These are phyloP conservation scores for Hyaloraphidium curvatum DNA, from an alignment of 192 early-diverging fungal genomes.

Conservation along the genomic window DNA sequence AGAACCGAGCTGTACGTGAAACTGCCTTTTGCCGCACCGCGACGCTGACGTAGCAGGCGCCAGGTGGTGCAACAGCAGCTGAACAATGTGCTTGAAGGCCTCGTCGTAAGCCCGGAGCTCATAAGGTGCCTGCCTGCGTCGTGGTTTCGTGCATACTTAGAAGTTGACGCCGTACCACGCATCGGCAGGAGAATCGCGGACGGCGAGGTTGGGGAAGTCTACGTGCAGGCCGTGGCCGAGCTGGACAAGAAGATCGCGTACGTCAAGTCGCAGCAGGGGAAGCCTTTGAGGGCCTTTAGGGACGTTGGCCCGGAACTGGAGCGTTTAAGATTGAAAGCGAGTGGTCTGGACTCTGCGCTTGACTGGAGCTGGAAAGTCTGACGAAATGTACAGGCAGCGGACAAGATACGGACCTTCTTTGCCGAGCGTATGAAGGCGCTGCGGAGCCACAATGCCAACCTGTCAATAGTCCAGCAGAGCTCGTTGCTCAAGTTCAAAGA, in stretches of 20 bases:
- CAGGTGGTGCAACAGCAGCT: slow-evolving; percentile 51
- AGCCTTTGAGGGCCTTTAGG: slow-evolving; percentile 43
- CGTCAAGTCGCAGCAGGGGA: slow-evolving; percentile 50
- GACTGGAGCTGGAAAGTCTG: neutral
- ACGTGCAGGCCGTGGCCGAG: slow-evolving; percentile 61
- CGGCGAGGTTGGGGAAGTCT: slow-evolving; percentile 79
- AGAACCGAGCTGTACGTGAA: slow-evolving; percentile 58
- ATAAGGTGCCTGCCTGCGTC: slow-evolving; percentile 16
- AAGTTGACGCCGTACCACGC: neutral
- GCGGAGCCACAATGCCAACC: slow-evolving; percentile 76
- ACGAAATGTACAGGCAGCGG: slow-evolving; percentile 33
- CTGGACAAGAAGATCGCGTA: slow-evolving; percentile 76
- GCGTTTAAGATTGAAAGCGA: slow-evolving; percentile 53
- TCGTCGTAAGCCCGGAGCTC: slow-evolving; percentile 44
- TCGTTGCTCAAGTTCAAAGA: slow-evolving; percentile 80
- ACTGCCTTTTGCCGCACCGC: neutral
- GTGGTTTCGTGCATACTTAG: neutral
- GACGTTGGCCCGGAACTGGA: slow-evolving; percentile 88
- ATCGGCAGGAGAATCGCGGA: slow-evolving; percentile 68
- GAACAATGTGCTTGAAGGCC: slow-evolving; percentile 56
- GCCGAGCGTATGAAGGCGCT: slow-evolving; percentile 69
- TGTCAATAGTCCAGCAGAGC: slow-evolving; percentile 80
- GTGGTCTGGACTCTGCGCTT: neutral
- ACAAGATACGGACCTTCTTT: slow-evolving; percentile 74
- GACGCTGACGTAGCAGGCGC: neutral